Evolutionary conservation across 2,329 filamentous ascomycete genomes (phyloP).

Genomic region (Ceratocystis colombiana): DNA sequence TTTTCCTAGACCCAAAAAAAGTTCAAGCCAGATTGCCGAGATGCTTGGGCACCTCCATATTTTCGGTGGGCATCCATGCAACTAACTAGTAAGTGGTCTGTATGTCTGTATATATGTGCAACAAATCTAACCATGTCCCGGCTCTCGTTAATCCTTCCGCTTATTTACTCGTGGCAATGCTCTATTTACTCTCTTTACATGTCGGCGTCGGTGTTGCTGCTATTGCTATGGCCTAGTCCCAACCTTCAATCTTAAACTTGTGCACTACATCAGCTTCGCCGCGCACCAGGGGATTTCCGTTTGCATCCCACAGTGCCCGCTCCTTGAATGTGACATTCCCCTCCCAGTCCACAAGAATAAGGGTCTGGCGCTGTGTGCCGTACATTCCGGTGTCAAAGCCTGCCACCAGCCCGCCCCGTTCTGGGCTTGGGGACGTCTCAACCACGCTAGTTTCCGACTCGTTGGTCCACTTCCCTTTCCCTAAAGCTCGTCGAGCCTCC

Average conservation of each 20-base stretch:
- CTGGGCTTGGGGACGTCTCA: not conserved
- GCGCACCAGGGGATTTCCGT: conserved; percentile 45
- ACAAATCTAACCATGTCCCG: not conserved
- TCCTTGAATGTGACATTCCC: conserved; percentile 52
- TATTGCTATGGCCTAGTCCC: conserved; percentile 31
- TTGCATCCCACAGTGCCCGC: conserved; percentile 49
- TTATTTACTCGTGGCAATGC: not conserved
- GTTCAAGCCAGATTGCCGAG: not conserved
- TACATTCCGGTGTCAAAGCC: conserved; percentile 51
- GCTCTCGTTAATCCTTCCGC: not conserved
- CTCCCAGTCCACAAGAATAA: conserved; percentile 52
- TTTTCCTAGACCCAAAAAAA: not conserved
- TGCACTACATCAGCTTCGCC: conserved; percentile 48
- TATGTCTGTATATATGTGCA: no score
- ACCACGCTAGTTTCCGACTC: conserved; percentile 27
- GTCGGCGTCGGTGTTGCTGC: no score
- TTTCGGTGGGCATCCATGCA: conserved; percentile 1
- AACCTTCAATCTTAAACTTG: conserved; percentile 47
- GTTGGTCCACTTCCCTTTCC: conserved; percentile 24
- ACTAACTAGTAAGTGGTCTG: no score
- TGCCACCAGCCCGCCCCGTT: conserved; percentile 30
- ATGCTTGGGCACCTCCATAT: not conserved
- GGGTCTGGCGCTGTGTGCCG: conserved; percentile 55
- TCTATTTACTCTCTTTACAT: not conserved
- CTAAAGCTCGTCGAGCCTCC: conserved; percentile 35